A percentile compares a stretch with the other conserved stretches of the same genome.
phyloP scores from a whole-genome alignment of 139 green algal genomes.

The Closterium sp. region DNA sequence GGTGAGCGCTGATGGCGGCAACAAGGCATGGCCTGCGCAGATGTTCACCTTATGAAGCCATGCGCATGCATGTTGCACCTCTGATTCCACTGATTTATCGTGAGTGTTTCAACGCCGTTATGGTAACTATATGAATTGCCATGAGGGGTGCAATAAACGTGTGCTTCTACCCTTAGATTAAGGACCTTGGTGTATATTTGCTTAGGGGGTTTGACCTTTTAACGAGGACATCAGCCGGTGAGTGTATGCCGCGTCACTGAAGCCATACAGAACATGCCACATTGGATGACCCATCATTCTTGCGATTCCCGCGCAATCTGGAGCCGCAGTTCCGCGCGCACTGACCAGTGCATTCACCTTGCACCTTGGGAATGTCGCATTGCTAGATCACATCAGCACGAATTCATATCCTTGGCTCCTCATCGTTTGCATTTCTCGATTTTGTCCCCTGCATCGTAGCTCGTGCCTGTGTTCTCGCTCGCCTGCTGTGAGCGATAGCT shows the following conservation, averaged over 20 bases:
- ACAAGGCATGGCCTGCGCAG: conserved; percentile 15
- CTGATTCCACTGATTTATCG: background rate
- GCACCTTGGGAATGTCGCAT: background rate
- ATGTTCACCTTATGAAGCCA: conserved; percentile 46
- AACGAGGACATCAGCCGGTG: too few species aligned
- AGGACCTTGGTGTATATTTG: too few species aligned
- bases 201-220: too few species aligned
- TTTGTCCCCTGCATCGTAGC: background rate
- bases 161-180: too few species aligned
- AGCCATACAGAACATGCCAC: background rate
- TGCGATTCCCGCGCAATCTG: background rate
- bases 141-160: background rate
- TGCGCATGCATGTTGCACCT: background rate
- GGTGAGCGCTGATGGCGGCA: background rate
- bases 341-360: background rate
- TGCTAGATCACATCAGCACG: background rate
- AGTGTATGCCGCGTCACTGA: background rate
- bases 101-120: background rate
- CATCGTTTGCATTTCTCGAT: too few species aligned
- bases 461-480: background rate
- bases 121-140: conserved; percentile 1
- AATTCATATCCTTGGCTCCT: too few species aligned
- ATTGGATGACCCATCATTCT: background rate
- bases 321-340: background rate
- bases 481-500: background rate